Conservation (phyloP, 2,329 filamentous ascomycete genomes). For the Fusarium sacchari region DNA sequence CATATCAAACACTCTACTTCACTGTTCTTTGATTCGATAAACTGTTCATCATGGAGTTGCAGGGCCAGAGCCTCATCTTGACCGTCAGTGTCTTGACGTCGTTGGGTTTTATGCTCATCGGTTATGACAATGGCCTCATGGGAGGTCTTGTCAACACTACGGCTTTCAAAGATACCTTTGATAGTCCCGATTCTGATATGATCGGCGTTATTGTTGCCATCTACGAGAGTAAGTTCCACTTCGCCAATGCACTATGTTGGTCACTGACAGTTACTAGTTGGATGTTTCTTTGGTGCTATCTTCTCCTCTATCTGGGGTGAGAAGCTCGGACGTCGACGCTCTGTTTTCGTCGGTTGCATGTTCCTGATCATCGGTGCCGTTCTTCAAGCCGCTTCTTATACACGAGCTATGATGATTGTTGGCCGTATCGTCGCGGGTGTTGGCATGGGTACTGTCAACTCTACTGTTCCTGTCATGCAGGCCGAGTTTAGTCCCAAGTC, state of each 20-base stretch:
- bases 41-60: constrained; percentile 19
- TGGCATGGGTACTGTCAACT: constrained; percentile 58
- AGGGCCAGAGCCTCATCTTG: constrained; percentile 52
- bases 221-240: constrained; percentile 47
- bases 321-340: constrained; percentile 54
- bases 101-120: constrained; percentile 59
- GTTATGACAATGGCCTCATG: constrained; percentile 59
- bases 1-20: background rate
- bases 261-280: constrained; percentile 30
- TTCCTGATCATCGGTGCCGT: constrained; percentile 58
- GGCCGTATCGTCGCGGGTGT: constrained; percentile 59
- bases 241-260: background rate
- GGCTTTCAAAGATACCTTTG: constrained; percentile 54
- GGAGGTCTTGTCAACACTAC: constrained; percentile 53
- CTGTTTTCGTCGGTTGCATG: constrained; percentile 53
- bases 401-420: constrained; percentile 56
- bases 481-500: constrained; percentile 55
- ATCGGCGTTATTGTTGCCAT: constrained; percentile 60
- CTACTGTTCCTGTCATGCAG: constrained; percentile 56
- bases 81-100: constrained; percentile 57
- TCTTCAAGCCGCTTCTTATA: constrained; percentile 56
- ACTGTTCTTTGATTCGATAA: background rate
- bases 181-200: constrained; percentile 52
- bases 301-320: constrained; percentile 54
- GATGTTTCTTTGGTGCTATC: constrained; percentile 45